Conservation (phyloP, 2,329 filamentous ascomycete genomes). For the Ascochyta viciae-villosae region DNA sequence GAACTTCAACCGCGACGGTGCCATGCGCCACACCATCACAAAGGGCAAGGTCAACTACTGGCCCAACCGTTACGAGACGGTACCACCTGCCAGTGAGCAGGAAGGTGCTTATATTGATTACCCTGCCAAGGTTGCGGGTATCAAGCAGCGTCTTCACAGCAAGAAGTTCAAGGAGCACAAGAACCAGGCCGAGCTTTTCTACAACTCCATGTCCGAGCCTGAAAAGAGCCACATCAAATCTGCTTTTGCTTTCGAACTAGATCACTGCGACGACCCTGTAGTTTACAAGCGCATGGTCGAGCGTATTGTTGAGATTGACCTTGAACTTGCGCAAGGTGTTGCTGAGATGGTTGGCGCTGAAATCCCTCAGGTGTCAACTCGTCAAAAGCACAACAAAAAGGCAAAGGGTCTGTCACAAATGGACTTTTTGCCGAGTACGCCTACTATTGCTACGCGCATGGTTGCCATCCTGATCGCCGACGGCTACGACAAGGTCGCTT, state of each 20-base stretch:
- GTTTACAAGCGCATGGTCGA: slow-evolving; percentile 76
- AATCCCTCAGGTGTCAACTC: slow-evolving; percentile 60
- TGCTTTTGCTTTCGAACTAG: slow-evolving; percentile 74
- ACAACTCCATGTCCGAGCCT: slow-evolving; percentile 73
- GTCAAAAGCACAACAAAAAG: slow-evolving; percentile 70
- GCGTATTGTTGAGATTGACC: slow-evolving; percentile 75
- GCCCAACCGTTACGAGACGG: slow-evolving; percentile 73
- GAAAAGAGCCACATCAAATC: slow-evolving; percentile 70
- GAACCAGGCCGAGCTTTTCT: slow-evolving; percentile 82
- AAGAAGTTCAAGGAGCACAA: slow-evolving; percentile 80
- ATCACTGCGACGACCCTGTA: slow-evolving; percentile 80
- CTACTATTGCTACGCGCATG: slow-evolving; percentile 73
- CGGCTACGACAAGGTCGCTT: slow-evolving; percentile 73
- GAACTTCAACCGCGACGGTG: slow-evolving; percentile 79
- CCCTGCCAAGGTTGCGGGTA: slow-evolving; percentile 68
- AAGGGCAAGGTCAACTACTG: slow-evolving; percentile 80
- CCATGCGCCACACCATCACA: slow-evolving; percentile 74
- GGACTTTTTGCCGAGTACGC: slow-evolving; percentile 68
- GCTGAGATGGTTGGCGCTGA: slow-evolving; percentile 73
- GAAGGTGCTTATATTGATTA: slow-evolving; percentile 76
- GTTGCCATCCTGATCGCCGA: slow-evolving; percentile 80
- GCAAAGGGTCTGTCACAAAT: slow-evolving; percentile 73
- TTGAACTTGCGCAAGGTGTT: slow-evolving; percentile 71
- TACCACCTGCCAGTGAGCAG: slow-evolving; percentile 65
- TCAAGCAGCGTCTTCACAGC: slow-evolving; percentile 73